Percentiles rank a stretch among this genome's conserved stretches.
Conservation (phyloP, 2,329 filamentous ascomycete species). For the Dothistroma septosporum region DNA sequence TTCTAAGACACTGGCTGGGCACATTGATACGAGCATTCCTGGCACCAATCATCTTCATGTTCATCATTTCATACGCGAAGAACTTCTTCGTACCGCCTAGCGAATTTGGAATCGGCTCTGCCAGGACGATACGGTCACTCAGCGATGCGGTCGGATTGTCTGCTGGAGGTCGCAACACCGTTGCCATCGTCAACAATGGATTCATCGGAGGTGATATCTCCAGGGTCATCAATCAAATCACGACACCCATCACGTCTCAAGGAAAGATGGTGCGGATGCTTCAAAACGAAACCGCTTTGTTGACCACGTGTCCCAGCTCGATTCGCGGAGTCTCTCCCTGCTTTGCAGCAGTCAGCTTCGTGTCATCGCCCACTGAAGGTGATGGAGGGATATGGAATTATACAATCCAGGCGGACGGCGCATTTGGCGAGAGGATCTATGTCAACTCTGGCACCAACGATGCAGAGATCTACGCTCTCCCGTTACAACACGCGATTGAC, state of each 20-base stretch:
- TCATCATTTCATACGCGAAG: constrained; percentile 56
- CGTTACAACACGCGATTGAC: constrained; percentile 76
- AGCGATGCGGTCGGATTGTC: constrained; percentile 58
- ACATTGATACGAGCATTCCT: constrained; percentile 54
- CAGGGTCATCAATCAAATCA: constrained; percentile 61
- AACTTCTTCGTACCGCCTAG: constrained; percentile 80
- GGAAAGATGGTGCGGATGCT: constrained; percentile 56
- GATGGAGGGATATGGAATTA: constrained; percentile 73
- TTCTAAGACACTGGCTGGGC: constrained; percentile 52
- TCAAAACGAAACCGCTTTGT: constrained; percentile 54
- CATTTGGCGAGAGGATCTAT: constrained; percentile 62
- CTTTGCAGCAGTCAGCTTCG: constrained; percentile 70
- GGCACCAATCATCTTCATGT: constrained; percentile 51
- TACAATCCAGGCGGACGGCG: constrained; percentile 71
- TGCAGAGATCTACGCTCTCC: constrained; percentile 71
- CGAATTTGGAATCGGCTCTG: constrained; percentile 65
- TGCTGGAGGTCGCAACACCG: constrained; percentile 57
- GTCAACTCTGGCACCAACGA: constrained; percentile 65
- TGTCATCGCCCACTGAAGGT: constrained; percentile 70
- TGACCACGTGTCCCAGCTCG: constrained; percentile 56
- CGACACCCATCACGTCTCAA: constrained; percentile 52
- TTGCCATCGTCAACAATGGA: constrained; percentile 77
- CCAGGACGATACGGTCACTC: constrained; percentile 60
- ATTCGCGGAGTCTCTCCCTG: constrained; percentile 63
- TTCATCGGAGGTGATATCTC: constrained; percentile 65